phyloP scores from a whole-genome alignment of 2,329 filamentous ascomycete genomes.

The Pyrenophora seminiperda region DNA sequence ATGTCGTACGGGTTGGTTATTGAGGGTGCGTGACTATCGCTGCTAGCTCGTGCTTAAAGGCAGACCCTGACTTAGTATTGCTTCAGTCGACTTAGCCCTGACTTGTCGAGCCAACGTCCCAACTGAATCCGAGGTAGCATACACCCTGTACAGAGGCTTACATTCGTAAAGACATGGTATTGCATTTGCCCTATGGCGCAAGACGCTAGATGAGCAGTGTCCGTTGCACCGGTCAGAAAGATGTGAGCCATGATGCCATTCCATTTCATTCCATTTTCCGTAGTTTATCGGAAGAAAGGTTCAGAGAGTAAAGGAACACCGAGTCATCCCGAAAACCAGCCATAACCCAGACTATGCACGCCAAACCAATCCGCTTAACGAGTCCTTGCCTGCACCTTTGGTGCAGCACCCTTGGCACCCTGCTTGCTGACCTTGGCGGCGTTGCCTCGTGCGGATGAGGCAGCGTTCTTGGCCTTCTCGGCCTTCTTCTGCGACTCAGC shows the following conservation, averaged over 20 bases:
- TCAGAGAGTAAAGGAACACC: constrained; percentile 38
- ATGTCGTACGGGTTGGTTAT: no score
- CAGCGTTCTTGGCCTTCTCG: constrained; percentile 95
- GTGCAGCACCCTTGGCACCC: constrained; percentile 86
- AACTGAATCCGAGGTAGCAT: no score
- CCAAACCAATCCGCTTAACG: constrained; percentile 64
- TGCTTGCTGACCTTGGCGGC: constrained; percentile 90
- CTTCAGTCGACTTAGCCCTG: no score
- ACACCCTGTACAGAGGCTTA: no score
- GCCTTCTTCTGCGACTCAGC: constrained; percentile 94
- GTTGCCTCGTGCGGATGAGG: constrained; percentile 75
- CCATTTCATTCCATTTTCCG: constrained; percentile 38
- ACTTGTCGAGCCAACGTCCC: no score
- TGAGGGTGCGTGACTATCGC: no score
- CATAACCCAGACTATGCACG: constrained; percentile 36
- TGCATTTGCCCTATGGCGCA: constrained; percentile 45
- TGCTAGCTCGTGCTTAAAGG: no score
- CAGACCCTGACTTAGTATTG: no score
- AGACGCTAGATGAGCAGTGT: constrained; percentile 35
- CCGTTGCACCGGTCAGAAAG: constrained; percentile 34
- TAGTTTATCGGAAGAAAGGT: constrained; percentile 27
- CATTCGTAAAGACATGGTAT: constrained; percentile 43
- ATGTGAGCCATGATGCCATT: constrained; percentile 38
- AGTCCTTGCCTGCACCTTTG: constrained; percentile 84
- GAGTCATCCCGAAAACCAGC: constrained; percentile 36